phyloP scores from a whole-genome alignment of 768 basidiomycete genomes.

The Pleurotus citrinopileatus region DNA sequence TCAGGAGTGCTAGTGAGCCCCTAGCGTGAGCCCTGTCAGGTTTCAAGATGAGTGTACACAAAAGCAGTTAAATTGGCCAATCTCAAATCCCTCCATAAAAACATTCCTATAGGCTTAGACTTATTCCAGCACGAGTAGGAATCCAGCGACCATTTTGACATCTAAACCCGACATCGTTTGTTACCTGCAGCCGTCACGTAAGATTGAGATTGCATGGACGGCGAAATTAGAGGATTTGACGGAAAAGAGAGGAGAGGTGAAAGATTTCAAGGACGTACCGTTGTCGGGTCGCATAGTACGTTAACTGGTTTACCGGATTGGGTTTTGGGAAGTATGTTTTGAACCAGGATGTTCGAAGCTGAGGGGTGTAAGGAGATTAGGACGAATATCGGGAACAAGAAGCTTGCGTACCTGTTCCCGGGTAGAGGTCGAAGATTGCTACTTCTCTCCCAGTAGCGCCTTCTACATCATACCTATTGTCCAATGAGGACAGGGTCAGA shows the following conservation, averaged over 20 bases:
- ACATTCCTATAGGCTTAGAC: neutral
- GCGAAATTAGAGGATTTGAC: neutral
- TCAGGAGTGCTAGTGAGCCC: no score
- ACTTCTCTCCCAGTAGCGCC: slow-evolving; percentile 59
- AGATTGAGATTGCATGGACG: neutral
- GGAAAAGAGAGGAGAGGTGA: neutral
- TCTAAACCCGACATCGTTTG: slow-evolving; percentile 46
- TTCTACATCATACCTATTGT: slow-evolving; percentile 42
- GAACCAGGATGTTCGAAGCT: slow-evolving; percentile 50
- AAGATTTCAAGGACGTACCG: slow-evolving; percentile 42
- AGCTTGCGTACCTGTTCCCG: slow-evolving; percentile 41
- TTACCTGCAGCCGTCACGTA: slow-evolving; percentile 26
- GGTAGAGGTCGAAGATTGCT: slow-evolving; percentile 55
- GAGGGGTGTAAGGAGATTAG: neutral
- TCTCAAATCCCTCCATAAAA: no score
- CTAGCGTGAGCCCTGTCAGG: no score
- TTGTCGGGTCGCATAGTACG: slow-evolving; percentile 54
- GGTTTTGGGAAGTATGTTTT: slow-evolving; percentile 44
- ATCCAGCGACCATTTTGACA: slow-evolving; percentile 47
- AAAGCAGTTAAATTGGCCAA: no score
- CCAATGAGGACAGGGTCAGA: no score
- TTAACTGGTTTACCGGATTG: slow-evolving; percentile 38
- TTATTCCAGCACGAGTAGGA: slow-evolving; percentile 29
- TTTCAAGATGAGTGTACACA: no score
- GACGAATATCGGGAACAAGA: neutral